Percentiles rank a stretch among this genome's conserved stretches.
Evolutionary conservation across 805 yeast species (phyloP).

Genomic region (Candida succiphila): DNA sequence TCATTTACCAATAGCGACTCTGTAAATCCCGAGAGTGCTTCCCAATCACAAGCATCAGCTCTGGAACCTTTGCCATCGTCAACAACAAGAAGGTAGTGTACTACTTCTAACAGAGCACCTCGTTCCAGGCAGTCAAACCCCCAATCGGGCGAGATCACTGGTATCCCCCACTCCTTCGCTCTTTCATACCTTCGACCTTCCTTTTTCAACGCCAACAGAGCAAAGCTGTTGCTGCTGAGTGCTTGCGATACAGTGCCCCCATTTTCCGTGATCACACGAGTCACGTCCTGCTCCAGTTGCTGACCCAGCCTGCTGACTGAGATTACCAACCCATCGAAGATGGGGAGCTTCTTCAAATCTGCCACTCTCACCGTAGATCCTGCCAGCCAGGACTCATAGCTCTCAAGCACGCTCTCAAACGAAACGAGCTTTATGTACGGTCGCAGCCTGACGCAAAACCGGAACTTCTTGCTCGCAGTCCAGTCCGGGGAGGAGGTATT

Average conservation of each 20-base stretch:
- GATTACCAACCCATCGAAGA: conserved; percentile 32
- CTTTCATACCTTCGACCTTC: conserved; percentile 43
- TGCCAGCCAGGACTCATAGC: conserved; percentile 44
- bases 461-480: conserved; percentile 41
- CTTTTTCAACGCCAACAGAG: conserved; percentile 39
- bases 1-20: conserved; percentile 4
- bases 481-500: conserved; percentile 15
- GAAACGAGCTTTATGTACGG: conserved; percentile 48
- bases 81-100: conserved; percentile 26
- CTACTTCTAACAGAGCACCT: conserved; percentile 28
- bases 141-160: conserved; percentile 46
- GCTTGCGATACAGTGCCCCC: conserved; percentile 45
- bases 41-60: conserved; percentile 30
- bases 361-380: conserved; percentile 26
- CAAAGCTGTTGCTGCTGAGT: conserved; percentile 30
- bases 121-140: conserved; percentile 35
- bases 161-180: conserved; percentile 44
- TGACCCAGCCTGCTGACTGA: conserved; percentile 24
- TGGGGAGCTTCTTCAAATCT: conserved; percentile 13
- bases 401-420: conserved; percentile 31
- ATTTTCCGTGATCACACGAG: conserved; percentile 23
- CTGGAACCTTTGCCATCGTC: conserved; percentile 13
- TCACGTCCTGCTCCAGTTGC: conserved; percentile 15
- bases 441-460: conserved; percentile 36
- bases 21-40: conserved; percentile 8